Conservation (phyloP, 257 asterid species). For the Capsicum rhomboideum region DNA sequence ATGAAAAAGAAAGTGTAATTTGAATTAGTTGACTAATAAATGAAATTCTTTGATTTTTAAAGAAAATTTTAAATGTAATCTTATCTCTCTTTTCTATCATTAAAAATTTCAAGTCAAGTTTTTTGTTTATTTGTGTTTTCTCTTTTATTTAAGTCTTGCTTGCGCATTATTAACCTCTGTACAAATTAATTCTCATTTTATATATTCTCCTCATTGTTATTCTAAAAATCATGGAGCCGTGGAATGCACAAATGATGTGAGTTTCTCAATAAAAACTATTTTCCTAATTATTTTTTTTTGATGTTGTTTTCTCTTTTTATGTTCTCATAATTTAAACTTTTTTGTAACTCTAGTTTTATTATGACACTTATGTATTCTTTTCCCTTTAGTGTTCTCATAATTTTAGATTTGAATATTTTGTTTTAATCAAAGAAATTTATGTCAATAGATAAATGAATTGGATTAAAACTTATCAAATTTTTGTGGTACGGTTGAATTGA, state of each 20-base stretch:
- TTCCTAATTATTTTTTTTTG: neutral
- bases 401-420: neutral
- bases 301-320: neutral
- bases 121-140: neutral
- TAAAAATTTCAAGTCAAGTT: neutral
- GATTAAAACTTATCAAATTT: neutral
- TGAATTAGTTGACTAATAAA: neutral
- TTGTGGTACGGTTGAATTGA: neutral
- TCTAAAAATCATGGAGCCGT: neutral
- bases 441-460: neutral
- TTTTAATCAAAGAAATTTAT: neutral
- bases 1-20: neutral
- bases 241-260: slow-evolving; percentile 11
- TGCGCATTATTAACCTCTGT: neutral
- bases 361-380: neutral
- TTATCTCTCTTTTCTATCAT: neutral
- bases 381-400: too few relatives aligned
- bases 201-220: neutral
- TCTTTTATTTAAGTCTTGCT: neutral
- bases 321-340: neutral
- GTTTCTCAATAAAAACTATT: neutral
- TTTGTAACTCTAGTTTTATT: neutral
- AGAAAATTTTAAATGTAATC: neutral
- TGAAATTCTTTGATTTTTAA: neutral
- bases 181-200: neutral